Evolutionary conservation across 345 rosid species (phyloP).

Genomic region (Carallia brachiata): DNA sequence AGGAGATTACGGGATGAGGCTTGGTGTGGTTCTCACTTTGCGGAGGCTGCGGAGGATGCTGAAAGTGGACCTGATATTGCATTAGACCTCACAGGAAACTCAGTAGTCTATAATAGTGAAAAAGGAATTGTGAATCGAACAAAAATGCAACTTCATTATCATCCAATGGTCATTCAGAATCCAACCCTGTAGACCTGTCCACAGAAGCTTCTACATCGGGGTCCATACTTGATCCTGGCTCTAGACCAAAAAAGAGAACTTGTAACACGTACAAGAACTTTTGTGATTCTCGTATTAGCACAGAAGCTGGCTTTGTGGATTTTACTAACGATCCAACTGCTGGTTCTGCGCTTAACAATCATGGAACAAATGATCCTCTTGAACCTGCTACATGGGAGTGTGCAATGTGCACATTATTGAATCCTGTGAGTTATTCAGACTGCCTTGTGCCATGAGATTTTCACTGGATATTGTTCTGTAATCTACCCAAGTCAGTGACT

Average conservation of each 20-base stretch:
- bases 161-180: conserved; percentile 13
- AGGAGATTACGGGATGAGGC: conserved; percentile 80
- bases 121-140: conserved; percentile 41
- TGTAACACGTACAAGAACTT: background rate
- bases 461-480: background rate
- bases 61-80: conserved; percentile 37
- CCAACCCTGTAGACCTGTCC: conserved; percentile 23
- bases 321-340: conserved; percentile 27
- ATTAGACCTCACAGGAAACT: conserved; percentile 29
- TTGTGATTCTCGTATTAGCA: conserved; percentile 1
- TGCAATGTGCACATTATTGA: conserved; percentile 66
- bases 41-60: conserved; percentile 41
- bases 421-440: conserved; percentile 46
- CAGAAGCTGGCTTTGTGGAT: conserved; percentile 37
- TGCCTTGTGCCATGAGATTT: background rate
- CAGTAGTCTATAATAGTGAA: conserved; percentile 24
- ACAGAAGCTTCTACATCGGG: conserved; percentile 19
- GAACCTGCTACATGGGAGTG: conserved; percentile 67
- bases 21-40: conserved; percentile 74
- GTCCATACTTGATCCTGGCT: conserved; percentile 1
- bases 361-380: conserved; percentile 21
- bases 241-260: conserved; percentile 9
- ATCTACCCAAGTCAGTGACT: background rate
- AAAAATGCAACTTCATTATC: conserved; percentile 21
- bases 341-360: conserved; percentile 18